Evolutionary conservation across 75 land plant species (phyloP), one percentile per base, ranked within the genome.

Genomic region (Sequoiadendron giganteum): DNA sequence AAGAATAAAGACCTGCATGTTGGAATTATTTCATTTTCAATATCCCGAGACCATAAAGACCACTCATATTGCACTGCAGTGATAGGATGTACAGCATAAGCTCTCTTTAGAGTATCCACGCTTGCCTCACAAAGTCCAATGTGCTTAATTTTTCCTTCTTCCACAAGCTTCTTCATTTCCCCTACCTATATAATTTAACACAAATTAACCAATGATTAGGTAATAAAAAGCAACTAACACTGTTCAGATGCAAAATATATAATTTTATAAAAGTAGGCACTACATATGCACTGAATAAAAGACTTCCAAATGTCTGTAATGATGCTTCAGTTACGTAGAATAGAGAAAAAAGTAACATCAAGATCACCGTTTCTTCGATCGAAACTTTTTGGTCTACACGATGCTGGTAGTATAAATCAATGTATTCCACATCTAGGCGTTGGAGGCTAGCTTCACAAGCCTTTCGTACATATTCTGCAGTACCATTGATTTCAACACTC

Each of bases 401-500:
- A 75, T 95, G 96, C 85, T 87, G 91, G 83, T 90, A 93, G 73
- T 93, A 95, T 9, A 95, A 89, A 84, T 95, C 96, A 86, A 93
- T 93, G 79, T 95, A 95, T 16, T 95, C 94, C 39, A 95, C 93
- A 43, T 86, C 95, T 83, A 94, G 94, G 10, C 94, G 93, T 85
- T 94, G 88, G 32, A 95, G 87, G 88, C 95, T 95, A 73, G 54
- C 95, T 75, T 94, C 94, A 87, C 94, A 92, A 85, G 92, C 91
- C 13, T 91, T 42, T 21, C 96, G 86, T 14, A 90, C 95, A 88
- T 94, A 91, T 77, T 94, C 92, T 34, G 96, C 89, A 39, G 81
- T 78, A 32, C 96, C 95, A 6, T 84, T 89, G 3, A 90, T 73
- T 28, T 36, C 47, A 65, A 87, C 55, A 5, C 47, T 72, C n/a